Percentiles rank a stretch among this genome's conserved stretches.
phyloP scores from a whole-genome alignment of 108 stramenopile species.

The Nitzschia inconspicua region DNA sequence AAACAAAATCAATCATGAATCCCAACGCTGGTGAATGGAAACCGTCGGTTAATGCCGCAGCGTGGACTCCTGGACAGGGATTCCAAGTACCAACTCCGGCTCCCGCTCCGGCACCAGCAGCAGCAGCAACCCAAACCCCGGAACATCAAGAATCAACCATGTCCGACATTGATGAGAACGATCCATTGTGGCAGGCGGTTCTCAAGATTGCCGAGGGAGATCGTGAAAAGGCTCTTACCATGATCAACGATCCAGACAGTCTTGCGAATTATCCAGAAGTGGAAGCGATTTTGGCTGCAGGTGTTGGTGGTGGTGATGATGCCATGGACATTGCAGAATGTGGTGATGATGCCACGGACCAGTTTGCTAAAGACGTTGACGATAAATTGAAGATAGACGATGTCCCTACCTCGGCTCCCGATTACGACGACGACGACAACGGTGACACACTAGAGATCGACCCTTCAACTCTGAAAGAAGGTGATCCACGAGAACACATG shows the following conservation, averaged over 20 bases:
- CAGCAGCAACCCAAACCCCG: conserved; percentile 31
- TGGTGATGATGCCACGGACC: conserved; percentile 17
- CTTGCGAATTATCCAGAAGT: conserved; percentile 79
- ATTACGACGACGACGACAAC: conserved; percentile 38
- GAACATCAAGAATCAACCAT: conserved; percentile 14
- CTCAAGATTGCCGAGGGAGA: conserved; percentile 81
- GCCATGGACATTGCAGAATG: conserved; percentile 22
- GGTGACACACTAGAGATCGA: conserved; percentile 33
- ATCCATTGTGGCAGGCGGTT: conserved; percentile 86
- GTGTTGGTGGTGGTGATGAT: conserved; percentile 12
- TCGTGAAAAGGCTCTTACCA: conserved; percentile 58
- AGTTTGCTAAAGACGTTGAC: conserved; percentile 34
- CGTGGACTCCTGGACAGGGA: conserved; percentile 69
- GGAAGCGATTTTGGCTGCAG: conserved; percentile 35
- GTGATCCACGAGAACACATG: conserved; percentile 97
- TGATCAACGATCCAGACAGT: conserved; percentile 78
- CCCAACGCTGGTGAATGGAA: conserved; percentile 77
- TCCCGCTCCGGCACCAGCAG: conserved; percentile 30
- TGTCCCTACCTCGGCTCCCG: conserved; percentile 17
- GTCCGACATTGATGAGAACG: conserved; percentile 69
- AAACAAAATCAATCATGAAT: conserved; percentile 44
- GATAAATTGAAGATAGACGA: conserved; percentile 50
- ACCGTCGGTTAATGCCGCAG: conserved; percentile 67
- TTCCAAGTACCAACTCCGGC: conserved; percentile 39
- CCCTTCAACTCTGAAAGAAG: conserved; percentile 56